A percentile compares a stretch with the other conserved stretches of the same genome.
phyloP scores from a whole-genome alignment of 495 filamentous ascomycete species.

The Bathelium albidoporum region DNA sequence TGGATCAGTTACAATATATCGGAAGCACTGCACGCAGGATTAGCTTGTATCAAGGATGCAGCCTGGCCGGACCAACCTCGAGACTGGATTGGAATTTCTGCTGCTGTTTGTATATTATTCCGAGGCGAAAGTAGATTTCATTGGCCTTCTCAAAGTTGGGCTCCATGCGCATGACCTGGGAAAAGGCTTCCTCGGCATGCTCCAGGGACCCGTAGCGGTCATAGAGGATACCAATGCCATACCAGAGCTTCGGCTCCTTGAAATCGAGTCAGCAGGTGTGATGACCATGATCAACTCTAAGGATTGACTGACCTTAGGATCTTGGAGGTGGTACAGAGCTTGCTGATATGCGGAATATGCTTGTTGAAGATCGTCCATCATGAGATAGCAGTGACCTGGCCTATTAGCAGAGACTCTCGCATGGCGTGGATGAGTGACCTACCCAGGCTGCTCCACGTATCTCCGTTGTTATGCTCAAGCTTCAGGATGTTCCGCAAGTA shows the following conservation, averaged over 20 bases:
- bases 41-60: conserved; percentile 4
- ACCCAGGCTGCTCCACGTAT: conserved; percentile 95
- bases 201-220: conserved; percentile 95
- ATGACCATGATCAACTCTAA: conserved; percentile 3
- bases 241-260: conserved; percentile 96
- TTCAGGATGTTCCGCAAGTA: conserved; percentile 87
- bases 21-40: conserved; percentile 63
- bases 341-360: conserved; percentile 97
- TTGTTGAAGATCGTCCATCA: conserved; percentile 98
- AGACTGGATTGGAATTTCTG: conserved; percentile 87
- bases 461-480: conserved; percentile 77
- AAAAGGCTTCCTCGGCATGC: conserved; percentile 96
- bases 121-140: conserved; percentile 96
- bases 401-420: neutral
- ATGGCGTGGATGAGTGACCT: conserved; percentile 19
- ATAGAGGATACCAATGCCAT: conserved; percentile 96
- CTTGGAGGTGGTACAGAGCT: conserved; percentile 82
- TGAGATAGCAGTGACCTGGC: conserved; percentile 85
- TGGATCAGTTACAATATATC: conserved; percentile 91
- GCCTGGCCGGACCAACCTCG: conserved; percentile 50
- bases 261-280: neutral
- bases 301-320: conserved; percentile 67
- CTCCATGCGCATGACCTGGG: conserved; percentile 98
- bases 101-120: conserved; percentile 99
- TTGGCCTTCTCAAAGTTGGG: conserved; percentile 98